Evolutionary conservation across 768 basidiomycete genomes (phyloP), one percentile per base, ranked within the genome.

Genomic region (Harrya chromipes): DNA sequence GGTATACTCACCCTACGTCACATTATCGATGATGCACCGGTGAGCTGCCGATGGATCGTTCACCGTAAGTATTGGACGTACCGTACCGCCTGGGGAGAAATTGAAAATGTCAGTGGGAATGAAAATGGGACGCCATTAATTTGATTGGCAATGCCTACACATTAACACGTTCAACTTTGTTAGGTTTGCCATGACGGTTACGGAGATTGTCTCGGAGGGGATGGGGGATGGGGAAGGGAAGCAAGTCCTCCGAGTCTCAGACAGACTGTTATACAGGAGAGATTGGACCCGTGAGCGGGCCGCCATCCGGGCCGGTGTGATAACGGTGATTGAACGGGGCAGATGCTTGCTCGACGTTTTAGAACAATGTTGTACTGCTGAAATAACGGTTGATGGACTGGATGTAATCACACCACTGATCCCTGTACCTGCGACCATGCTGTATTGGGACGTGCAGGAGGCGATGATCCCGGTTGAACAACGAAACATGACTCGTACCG

Each of bases 1-100:
- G 54, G 93, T 95, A 66, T 95, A 95, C 74, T 94, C 90, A 37
- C 90, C 89, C 83, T 81, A 46, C 4, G 21, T 33, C 19, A 31
- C 27, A 31, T 49, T 19, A 34, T 33, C 31, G 45, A 44, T 36
- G 36, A 49, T 33, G 14, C 14, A 33, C 33, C 33, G 5, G 16
- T 33, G 33, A 33, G 21, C 19, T 40, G 50, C 16, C 10, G 21
- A 14, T 16, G 12, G 17, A 27, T 29, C 7, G 11, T 29, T 27
- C 12, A 29, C 29, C 5, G 4, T 35, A 24, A 38, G 40, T 20
- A 44, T 35, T 21, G 29, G 9, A 64, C 74, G 46, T 57, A 74
- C 72, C 43, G 74, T 74, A 43, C 79, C 77, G 60, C 80, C 79
- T 81, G 48, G 21, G 21, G 16, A 53, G 26, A 55, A 52, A 21